Evolutionary conservation across 164 flowering plant genomes (phyloP).

Genomic region (Macadamia tetraphylla): DNA sequence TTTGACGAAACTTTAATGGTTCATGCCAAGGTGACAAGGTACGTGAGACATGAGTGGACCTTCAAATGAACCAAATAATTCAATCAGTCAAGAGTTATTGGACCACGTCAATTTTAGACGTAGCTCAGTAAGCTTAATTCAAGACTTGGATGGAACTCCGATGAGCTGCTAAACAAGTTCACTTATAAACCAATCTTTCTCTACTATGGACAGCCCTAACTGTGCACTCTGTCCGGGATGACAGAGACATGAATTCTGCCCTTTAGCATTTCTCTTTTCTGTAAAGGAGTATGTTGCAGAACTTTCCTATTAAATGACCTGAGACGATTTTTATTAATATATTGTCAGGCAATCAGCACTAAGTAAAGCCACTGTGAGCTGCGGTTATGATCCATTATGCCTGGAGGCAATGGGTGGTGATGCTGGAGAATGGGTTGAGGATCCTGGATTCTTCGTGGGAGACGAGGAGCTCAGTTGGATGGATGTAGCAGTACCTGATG

Average conservation of each 20-base stretch:
- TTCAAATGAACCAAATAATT: too few species aligned
- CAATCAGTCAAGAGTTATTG: too few species aligned
- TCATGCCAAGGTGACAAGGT: background rate
- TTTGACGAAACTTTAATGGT: background rate
- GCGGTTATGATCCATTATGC: constrained; percentile 21
- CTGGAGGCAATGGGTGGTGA: constrained; percentile 22
- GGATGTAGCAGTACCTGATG: constrained; percentile 14
- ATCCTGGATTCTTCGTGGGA: constrained; percentile 14
- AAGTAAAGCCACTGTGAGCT: constrained; percentile 6
- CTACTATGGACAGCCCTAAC: too few species aligned
- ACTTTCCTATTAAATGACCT: background rate
- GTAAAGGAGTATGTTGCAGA: too few species aligned
- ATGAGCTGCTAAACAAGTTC: too few species aligned
- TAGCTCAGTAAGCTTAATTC: too few species aligned
- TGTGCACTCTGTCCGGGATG: background rate
- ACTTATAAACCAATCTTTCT: too few species aligned
- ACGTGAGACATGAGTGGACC: too few species aligned
- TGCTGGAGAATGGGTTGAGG: constrained; percentile 27
- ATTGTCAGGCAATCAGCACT: constrained; percentile 17
- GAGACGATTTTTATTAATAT: constrained; percentile 3
- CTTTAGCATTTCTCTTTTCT: background rate
- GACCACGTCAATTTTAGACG: too few species aligned
- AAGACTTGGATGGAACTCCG: too few species aligned
- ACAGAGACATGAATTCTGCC: background rate
- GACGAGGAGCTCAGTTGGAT: constrained; percentile 18